Base-by-base conservation (phyloP, 2,329 filamentous ascomycete genomes). In the Cadophora sp. region DNA sequence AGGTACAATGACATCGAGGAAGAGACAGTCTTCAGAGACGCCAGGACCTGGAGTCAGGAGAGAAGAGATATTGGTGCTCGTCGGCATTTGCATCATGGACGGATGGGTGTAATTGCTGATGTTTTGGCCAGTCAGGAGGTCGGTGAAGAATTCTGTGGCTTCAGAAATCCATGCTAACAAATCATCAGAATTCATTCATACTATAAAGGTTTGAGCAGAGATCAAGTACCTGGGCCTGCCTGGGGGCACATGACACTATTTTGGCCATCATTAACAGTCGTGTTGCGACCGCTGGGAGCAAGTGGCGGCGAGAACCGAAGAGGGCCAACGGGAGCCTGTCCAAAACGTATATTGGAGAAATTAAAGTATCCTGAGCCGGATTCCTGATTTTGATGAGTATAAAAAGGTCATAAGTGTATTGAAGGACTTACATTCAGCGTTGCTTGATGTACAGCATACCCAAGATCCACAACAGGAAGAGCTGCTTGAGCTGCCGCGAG, bases 1-100 rank as follows among this genome's bases (percentile, higher is more conserved):
- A 4, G 84, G 83, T 3, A 81, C 80, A 66, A 80, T 78, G 4
- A 85, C 79, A 70, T 85, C 84, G 12, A 85, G 73, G 69, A 83
- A 84, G 12, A 82, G 74, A 68, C 84, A 86, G 67, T 85, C 83
- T 71, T 85, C 83, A 12, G 67, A 64, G 4, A 37, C n/a, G 43
- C 24, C 53, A 22, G 48, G 67, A 43, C 31, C 12, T 7, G 31
- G 43, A 3, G 12, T 51, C 46, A 63, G 29, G 16, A 55, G 27
- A 40, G 61, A 53, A 11, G 61, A 19, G 9, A 63, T 27, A 27
- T 63, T 51, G 22, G 46, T 55, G 29, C 1, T 37, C 19, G 61
- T n/a, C 3, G 48, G 46, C 7, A 34, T 29, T 27, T 29, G 61
- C 19, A 51, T 63, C 27, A 40, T 63, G 51, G 61, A 34, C 7